Evolutionary conservation across 345 rosid genomes (phyloP).

Genomic region (Aquilaria malaccensis): DNA sequence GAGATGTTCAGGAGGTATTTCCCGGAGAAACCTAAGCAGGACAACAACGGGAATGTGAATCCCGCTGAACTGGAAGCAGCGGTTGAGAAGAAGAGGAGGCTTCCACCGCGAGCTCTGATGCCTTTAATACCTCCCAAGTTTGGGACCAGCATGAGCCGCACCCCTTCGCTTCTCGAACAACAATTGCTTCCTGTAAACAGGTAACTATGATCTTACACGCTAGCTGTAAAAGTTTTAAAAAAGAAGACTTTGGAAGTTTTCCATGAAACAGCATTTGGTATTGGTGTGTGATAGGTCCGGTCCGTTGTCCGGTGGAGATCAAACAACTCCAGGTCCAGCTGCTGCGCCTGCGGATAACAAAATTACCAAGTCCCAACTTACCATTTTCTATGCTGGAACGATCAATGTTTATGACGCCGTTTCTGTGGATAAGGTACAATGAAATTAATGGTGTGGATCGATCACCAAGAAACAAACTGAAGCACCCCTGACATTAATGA

Average conservation of each 20-base stretch:
- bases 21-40: neutral
- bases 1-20: slow-evolving; percentile 9
- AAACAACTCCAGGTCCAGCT: neutral
- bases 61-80: neutral
- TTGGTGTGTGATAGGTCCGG: neutral
- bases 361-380: slow-evolving; percentile 2
- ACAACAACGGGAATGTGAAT: neutral
- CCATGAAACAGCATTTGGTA: neutral
- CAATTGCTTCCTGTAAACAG: neutral
- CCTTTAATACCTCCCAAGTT: neutral
- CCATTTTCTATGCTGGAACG: slow-evolving; percentile 11
- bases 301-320: neutral
- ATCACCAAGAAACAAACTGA: neutral
- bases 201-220: neutral
- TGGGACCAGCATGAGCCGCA: neutral
- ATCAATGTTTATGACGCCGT: slow-evolving; percentile 7
- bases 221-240: too few relatives aligned
- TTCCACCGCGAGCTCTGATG: slow-evolving; percentile 4
- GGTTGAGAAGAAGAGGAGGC: neutral
- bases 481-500: neutral
- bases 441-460: too few relatives aligned
- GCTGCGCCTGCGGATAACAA: neutral
- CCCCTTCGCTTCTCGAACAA: slow-evolving; percentile 6
- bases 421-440: slow-evolving; percentile 6
- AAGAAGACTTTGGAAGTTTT: too few relatives aligned